A percentile compares a stretch with the other conserved stretches of the same genome.
phyloP scores from a whole-genome alignment of 2,329 filamentous ascomycete genomes.

The Thermoascus crustaceus region DNA sequence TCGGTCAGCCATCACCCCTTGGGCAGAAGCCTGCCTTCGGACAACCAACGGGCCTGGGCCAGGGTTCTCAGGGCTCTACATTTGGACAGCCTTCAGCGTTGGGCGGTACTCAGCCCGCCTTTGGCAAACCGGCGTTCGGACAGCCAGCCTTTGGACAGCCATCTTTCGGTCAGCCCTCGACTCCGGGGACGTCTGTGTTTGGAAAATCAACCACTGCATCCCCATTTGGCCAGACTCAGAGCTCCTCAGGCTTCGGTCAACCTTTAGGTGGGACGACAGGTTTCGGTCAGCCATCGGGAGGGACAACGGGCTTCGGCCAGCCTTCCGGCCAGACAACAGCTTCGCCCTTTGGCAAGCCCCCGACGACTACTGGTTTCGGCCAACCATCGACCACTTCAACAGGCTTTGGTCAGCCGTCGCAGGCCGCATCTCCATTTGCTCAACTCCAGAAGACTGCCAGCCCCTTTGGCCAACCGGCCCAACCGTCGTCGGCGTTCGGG shows the following conservation, averaged over 20 bases:
- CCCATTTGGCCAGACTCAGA: constrained; percentile 32
- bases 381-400: constrained; percentile 16
- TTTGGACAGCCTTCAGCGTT: constrained; percentile 33
- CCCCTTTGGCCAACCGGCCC: constrained; percentile 21
- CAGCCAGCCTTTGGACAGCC: constrained; percentile 21
- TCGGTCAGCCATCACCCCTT: constrained; percentile 15
- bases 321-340: constrained; percentile 28
- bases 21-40: constrained; percentile 18
- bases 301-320: constrained; percentile 10
- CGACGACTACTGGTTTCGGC: constrained; percentile 22
- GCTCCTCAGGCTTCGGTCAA: constrained; percentile 22
- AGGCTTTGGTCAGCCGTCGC: constrained; percentile 28
- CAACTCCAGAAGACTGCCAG: constrained; percentile 35
- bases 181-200: constrained; percentile 21
- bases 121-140: constrained; percentile 39
- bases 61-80: constrained; percentile 23
- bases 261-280: constrained; percentile 6
- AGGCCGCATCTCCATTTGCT: constrained; percentile 13
- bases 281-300: constrained; percentile 7
- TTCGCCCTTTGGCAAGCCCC: constrained; percentile 24
- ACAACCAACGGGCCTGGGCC: too few relatives aligned
- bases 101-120: constrained; percentile 14
- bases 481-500: too few relatives aligned
- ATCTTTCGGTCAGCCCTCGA: constrained; percentile 16
- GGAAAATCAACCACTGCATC: constrained; percentile 28